phyloP scores from a whole-genome alignment of 2,329 filamentous ascomycete genomes.

The Grosmannia clavigera region DNA sequence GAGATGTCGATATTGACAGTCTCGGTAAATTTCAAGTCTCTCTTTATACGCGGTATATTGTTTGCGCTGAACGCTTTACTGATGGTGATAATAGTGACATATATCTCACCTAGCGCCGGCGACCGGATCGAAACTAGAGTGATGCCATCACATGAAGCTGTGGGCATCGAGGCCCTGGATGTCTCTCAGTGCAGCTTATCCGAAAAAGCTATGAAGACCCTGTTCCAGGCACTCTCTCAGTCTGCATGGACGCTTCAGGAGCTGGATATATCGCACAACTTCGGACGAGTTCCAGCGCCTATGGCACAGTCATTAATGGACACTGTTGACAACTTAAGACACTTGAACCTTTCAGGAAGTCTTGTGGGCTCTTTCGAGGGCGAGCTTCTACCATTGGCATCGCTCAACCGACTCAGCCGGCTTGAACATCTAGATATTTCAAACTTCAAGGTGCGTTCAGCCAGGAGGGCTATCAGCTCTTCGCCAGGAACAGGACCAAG shows the following conservation, averaged over 20 bases:
- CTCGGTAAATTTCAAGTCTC: conserved; percentile 23
- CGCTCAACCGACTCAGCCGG: conserved; percentile 28
- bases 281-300: conserved; percentile 36
- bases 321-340: conserved; percentile 30
- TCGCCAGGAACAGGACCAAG: too few relatives aligned
- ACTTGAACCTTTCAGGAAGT: conserved; percentile 38
- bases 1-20: conserved; percentile 33
- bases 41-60: background rate
- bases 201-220: conserved; percentile 32
- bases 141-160: conserved; percentile 6
- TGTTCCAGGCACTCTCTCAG: conserved; percentile 34
- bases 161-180: conserved; percentile 34
- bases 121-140: background rate
- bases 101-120: conserved; percentile 3
- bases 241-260: conserved; percentile 25
- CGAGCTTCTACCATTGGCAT: conserved; percentile 33
- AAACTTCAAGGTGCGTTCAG: conserved; percentile 31
- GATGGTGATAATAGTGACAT: conserved; percentile 1
- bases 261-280: conserved; percentile 41
- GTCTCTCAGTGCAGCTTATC: conserved; percentile 39
- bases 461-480: too few relatives aligned
- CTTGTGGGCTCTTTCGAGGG: conserved; percentile 32
- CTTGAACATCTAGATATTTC: conserved; percentile 43
- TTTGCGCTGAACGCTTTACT: background rate
- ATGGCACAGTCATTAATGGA: conserved; percentile 30